Evolutionary conservation across 352 stramenopile species (phyloP).

Genomic region (Phytophthora melonis): DNA sequence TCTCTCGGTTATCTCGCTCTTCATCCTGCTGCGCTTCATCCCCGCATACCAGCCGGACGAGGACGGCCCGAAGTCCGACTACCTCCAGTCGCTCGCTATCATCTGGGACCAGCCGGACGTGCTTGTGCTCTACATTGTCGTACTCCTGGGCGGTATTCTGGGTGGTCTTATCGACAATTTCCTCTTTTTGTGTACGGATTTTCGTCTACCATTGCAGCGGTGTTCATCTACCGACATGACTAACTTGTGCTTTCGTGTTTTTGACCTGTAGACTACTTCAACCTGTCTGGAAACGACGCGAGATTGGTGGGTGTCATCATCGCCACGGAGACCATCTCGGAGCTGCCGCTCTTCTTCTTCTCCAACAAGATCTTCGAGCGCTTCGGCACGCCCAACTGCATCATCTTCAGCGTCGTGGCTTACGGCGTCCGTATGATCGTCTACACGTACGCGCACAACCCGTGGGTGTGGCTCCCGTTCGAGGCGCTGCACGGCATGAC

Average conservation of each 20-base stretch:
- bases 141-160: conserved; percentile 72
- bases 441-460: conserved; percentile 72
- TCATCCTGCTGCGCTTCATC: conserved; percentile 63
- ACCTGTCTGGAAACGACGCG: conserved; percentile 69
- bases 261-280: conserved; percentile 49
- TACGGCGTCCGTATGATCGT: conserved; percentile 69
- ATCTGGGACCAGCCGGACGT: conserved; percentile 68
- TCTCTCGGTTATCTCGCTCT: conserved; percentile 63
- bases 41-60: conserved; percentile 50
- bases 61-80: conserved; percentile 41
- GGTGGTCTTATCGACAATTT: conserved; percentile 75
- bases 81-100: conserved; percentile 48
- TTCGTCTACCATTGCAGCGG: not conserved
- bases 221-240: not conserved
- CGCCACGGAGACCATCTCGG: conserved; percentile 69
- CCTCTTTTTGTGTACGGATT: conserved; percentile 56
- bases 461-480: conserved; percentile 71
- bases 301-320: conserved; percentile 78
- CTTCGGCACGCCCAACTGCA: conserved; percentile 58
- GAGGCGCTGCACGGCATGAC: conserved; percentile 77
- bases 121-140: conserved; percentile 69
- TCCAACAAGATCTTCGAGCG: conserved; percentile 74
- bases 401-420: conserved; percentile 61
- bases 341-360: conserved; percentile 82
- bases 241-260: not conserved